These are phyloP conservation scores for Lophiostoma macrostomum DNA, from an alignment of 495 filamentous ascomycete genomes.

Conservation along the genomic window DNA sequence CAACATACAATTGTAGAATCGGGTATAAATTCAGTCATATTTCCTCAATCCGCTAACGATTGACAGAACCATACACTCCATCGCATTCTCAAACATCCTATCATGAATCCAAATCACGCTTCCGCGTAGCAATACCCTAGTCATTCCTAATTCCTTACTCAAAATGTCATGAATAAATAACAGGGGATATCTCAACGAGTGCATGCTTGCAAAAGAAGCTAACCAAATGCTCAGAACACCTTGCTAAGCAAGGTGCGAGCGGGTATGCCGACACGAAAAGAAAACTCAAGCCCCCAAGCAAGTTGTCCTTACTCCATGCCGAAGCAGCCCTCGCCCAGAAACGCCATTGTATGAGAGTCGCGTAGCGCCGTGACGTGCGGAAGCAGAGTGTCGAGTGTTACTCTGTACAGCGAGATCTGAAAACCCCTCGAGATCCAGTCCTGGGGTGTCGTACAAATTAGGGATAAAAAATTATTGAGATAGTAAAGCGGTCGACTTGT, in stretches of 20 bases:
- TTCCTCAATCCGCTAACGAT: too few species aligned
- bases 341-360: constrained; percentile 10
- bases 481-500: neutral
- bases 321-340: neutral
- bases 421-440: constrained; percentile 23
- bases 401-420: constrained; percentile 12
- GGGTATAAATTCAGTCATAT: too few species aligned
- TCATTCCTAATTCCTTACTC: neutral
- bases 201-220: constrained; percentile 12
- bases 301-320: neutral
- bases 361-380: neutral
- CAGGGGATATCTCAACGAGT: constrained; percentile 25
- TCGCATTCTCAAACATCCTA: too few species aligned
- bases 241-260: neutral
- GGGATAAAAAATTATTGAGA: constrained; percentile 27
- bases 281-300: neutral
- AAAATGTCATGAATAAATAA: constrained; percentile 2
- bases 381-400: constrained; percentile 9
- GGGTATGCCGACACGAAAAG: constrained; percentile 6
- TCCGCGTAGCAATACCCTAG: too few species aligned
- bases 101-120: too few species aligned
- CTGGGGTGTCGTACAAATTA: constrained; percentile 12
- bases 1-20: too few species aligned
- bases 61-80: too few species aligned
- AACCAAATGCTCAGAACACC: neutral